These are phyloP conservation scores for Fusarium chaquense DNA, from an alignment of 2,329 filamentous ascomycete species.

Conservation along the genomic window DNA sequence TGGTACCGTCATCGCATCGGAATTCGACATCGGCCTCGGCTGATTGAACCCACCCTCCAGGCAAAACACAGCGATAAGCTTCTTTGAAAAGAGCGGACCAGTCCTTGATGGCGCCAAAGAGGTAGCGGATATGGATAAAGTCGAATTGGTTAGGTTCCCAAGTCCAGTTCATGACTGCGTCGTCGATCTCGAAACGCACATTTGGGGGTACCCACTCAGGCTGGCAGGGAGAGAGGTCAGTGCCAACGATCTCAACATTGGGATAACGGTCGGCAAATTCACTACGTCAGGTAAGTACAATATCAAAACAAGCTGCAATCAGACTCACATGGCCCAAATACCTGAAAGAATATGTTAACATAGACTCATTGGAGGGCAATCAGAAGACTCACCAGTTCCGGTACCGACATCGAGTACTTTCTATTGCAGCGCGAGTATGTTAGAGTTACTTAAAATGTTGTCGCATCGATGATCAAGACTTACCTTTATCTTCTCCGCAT, in stretches of 20 bases:
- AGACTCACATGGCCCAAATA: slow-evolving; percentile 27
- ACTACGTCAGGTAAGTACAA: background rate
- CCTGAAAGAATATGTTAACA: background rate
- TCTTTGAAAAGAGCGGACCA: slow-evolving; percentile 18
- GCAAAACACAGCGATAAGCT: slow-evolving; percentile 17
- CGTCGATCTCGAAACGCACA: slow-evolving; percentile 27
- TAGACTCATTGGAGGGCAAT: fast-evolving
- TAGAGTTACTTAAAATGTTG: fast-evolving
- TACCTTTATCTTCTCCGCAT: slow-evolving; percentile 15
- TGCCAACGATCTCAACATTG: slow-evolving; percentile 12
- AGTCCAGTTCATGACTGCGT: slow-evolving; percentile 25
- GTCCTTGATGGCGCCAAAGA: slow-evolving; percentile 22
- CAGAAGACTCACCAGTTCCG: slow-evolving; percentile 5
- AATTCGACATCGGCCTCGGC: slow-evolving; percentile 29
- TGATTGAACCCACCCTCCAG: slow-evolving; percentile 29
- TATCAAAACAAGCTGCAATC: fast-evolving
- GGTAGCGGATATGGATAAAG: slow-evolving; percentile 30
- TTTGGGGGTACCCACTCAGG: slow-evolving; percentile 31
- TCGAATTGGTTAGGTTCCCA: slow-evolving; percentile 15
- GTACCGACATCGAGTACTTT: slow-evolving; percentile 25
- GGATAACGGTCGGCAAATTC: slow-evolving; percentile 33
- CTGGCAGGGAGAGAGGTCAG: slow-evolving; percentile 27
- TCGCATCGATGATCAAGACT: fast-evolving
- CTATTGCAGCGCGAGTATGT: background rate
- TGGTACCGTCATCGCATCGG: slow-evolving; percentile 17